These are phyloP conservation scores for Arthrinium puccinioides DNA, from an alignment of 2,329 filamentous ascomycete species.

Conservation along the genomic window DNA sequence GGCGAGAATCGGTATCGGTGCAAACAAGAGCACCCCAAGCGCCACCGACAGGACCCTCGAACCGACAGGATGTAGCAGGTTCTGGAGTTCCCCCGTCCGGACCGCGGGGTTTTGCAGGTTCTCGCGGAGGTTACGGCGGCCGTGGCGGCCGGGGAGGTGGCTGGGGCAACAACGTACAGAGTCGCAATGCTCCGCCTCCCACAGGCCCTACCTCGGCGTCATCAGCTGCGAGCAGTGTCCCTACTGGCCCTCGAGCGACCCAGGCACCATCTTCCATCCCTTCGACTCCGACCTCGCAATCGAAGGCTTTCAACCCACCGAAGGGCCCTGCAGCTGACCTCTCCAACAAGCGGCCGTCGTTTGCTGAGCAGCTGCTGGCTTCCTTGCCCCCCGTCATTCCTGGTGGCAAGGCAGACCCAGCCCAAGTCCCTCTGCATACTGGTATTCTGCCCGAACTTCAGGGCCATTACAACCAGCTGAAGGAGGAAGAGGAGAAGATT, in stretches of 20 bases:
- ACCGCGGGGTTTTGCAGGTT: slow-evolving; percentile 44
- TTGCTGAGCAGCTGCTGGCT: slow-evolving; percentile 45
- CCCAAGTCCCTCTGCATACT: slow-evolving; percentile 32
- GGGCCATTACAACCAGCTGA: slow-evolving; percentile 44
- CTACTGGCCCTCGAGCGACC: slow-evolving; percentile 19
- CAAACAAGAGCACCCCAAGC: slow-evolving; percentile 16
- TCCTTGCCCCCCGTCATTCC: slow-evolving; percentile 44
- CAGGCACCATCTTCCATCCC: slow-evolving; percentile 25
- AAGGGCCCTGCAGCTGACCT: slow-evolving; percentile 42
- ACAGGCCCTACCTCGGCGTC: slow-evolving; percentile 28
- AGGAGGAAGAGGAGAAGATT: slow-evolving; percentile 51
- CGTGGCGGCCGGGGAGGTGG: slow-evolving; percentile 37
- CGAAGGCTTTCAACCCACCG: slow-evolving; percentile 49
- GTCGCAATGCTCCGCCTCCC: slow-evolving; percentile 18
- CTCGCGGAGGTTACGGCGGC: slow-evolving; percentile 36
- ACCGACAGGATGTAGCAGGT: slow-evolving; percentile 32
- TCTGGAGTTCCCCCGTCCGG: slow-evolving; percentile 45
- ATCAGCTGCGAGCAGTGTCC: slow-evolving; percentile 23
- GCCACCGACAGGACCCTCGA: slow-evolving; percentile 12
- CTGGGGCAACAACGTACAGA: slow-evolving; percentile 28
- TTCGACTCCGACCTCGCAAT: slow-evolving; percentile 27
- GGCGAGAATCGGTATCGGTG: slow-evolving; percentile 13
- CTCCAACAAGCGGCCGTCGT: slow-evolving; percentile 20
- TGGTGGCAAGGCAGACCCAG: slow-evolving; percentile 46
- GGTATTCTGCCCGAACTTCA: slow-evolving; percentile 48